A percentile compares a stretch with the other conserved stretches of the same genome.
phyloP scores from a whole-genome alignment of 208 protist genomes.

The Acanthamoeba triangularis region DNA sequence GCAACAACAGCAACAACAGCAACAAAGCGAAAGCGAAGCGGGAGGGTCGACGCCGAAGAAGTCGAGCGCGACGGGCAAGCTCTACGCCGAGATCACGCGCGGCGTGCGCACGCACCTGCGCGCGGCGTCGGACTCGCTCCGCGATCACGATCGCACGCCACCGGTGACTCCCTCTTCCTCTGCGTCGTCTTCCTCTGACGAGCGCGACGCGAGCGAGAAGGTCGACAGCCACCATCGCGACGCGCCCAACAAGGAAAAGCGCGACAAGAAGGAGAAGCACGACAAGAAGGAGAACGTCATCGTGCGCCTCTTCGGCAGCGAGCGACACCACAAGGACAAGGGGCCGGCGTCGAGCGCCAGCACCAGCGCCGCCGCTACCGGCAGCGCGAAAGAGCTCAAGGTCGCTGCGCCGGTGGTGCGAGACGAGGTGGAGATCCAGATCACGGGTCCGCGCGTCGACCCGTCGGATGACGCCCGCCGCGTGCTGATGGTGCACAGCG shows the following conservation, averaged over 20 bases:
- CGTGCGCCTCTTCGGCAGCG: neutral
- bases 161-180: too few relatives aligned
- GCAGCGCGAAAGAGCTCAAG: neutral
- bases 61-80: neutral
- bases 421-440: conserved; percentile 10
- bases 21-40: neutral
- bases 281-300: conserved; percentile 63
- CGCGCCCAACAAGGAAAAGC: neutral
- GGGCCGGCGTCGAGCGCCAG: neutral
- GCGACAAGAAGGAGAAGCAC: conserved; percentile 41
- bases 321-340: conserved; percentile 23
- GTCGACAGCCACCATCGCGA: neutral
- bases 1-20: too few relatives aligned
- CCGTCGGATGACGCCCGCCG: too few relatives aligned
- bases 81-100: conserved; percentile 26
- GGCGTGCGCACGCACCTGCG: conserved; percentile 34
- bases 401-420: neutral
- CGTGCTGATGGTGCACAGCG: neutral
- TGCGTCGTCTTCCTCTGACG: neutral
- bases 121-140: neutral
- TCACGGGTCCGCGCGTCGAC: neutral
- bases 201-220: neutral
- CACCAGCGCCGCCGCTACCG: neutral
- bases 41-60: neutral
- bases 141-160: neutral